Evolutionary conservation across 805 yeast genomes (phyloP).

Genomic region (Torulaspora indica): DNA sequence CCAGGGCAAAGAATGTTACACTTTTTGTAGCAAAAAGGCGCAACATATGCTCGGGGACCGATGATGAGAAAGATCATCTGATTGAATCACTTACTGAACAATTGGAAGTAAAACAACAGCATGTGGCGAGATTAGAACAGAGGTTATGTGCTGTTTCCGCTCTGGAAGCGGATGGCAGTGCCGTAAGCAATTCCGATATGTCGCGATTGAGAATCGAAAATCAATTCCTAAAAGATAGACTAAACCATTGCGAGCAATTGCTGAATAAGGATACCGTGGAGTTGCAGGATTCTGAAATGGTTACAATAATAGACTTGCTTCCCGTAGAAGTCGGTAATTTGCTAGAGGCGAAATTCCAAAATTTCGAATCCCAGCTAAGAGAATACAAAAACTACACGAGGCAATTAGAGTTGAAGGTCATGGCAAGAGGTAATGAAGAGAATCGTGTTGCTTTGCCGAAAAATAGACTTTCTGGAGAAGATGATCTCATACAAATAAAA

Average conservation of each 20-base stretch:
- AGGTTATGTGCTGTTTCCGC: not conserved
- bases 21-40: slow-evolving; percentile 53
- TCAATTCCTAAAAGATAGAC: slow-evolving; percentile 55
- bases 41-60: slow-evolving; percentile 33
- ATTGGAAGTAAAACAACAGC: slow-evolving; percentile 55
- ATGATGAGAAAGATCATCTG: slow-evolving; percentile 43
- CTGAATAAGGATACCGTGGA: slow-evolving; percentile 57
- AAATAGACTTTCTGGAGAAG: slow-evolving; percentile 32
- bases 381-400: slow-evolving; percentile 28
- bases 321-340: slow-evolving; percentile 42
- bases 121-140: slow-evolving; percentile 2
- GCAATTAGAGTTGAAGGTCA: slow-evolving; percentile 18
- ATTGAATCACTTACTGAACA: slow-evolving; percentile 55
- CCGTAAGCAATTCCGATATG: slow-evolving; percentile 31
- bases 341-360: slow-evolving; percentile 29
- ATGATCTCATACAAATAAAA: slow-evolving; percentile 44
- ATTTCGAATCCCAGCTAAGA: slow-evolving; percentile 31
- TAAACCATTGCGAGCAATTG: slow-evolving; percentile 64
- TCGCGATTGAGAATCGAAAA: slow-evolving; percentile 58
- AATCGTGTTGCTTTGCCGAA: not conserved
- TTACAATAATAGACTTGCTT: slow-evolving; percentile 56
- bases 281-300: slow-evolving; percentile 46
- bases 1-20: slow-evolving; percentile 82
- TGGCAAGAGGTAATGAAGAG: not conserved
- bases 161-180: slow-evolving; percentile 6